These are phyloP conservation scores for Diaporthe capsici DNA, from an alignment of 2,329 filamentous ascomycete species.

Conservation along the genomic window DNA sequence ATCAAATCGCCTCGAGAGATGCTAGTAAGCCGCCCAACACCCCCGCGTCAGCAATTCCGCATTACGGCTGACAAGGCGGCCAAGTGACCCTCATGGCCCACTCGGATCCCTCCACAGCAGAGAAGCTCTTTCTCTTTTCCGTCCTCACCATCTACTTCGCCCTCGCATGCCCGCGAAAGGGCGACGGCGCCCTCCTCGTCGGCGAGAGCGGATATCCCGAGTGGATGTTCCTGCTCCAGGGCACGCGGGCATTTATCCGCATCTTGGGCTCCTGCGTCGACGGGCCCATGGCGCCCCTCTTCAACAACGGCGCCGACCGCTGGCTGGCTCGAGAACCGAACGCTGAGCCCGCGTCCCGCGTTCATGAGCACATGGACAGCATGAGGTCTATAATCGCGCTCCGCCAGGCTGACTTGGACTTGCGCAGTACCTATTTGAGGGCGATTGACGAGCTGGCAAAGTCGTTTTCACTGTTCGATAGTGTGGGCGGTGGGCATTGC, in stretches of 20 bases:
- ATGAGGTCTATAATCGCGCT: neutral
- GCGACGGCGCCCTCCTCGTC: neutral
- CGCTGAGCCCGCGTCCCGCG: neutral
- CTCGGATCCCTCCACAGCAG: neutral
- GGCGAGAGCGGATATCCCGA: constrained; percentile 9
- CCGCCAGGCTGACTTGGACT: neutral
- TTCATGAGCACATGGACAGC: neutral
- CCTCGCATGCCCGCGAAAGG: neutral
- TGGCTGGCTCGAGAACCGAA: neutral
- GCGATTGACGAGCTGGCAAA: neutral
- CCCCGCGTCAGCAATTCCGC: neutral
- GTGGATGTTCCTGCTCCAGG: neutral
- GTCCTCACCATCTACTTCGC: constrained; percentile 1
- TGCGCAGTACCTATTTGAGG: neutral
- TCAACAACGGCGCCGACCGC: constrained; percentile 16
- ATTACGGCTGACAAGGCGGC: neutral
- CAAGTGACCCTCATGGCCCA: neutral
- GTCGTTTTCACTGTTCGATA: neutral
- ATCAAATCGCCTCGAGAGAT: constrained; percentile 1
- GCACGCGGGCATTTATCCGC: neutral
- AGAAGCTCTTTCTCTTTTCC: neutral
- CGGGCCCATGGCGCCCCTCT: neutral
- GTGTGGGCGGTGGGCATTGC: neutral
- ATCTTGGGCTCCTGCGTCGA: neutral
- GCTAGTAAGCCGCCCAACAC: neutral